Base-by-base conservation (phyloP, 1,139 yeast genomes). In the Yarrowia galli region DNA sequence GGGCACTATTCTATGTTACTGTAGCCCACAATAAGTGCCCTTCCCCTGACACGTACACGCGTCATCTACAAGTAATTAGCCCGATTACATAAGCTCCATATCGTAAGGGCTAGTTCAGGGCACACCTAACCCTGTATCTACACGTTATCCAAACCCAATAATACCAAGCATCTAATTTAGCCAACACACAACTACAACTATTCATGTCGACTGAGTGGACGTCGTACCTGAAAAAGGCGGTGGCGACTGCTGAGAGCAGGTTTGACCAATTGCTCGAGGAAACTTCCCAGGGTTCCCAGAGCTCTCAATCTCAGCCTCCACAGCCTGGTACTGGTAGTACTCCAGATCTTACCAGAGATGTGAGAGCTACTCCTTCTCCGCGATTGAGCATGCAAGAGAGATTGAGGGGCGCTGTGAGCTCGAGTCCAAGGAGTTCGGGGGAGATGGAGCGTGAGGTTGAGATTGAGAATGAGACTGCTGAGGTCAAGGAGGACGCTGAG, bases 191-290 rank as follows among this genome's bases (percentile, higher is more conserved):
- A 20, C 4, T 13, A 58, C 7, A 2, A 28, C 10, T 28, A 28
- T 10, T 28, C 32, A 58, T 58, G 64, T 58, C 64, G 28, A 42
- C 40, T 8, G 64, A 58, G 40, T 58, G 64, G 64, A 58, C 64
- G 49, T 58, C 64, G 51, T 58, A 58, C 64, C 28, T 58, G 64
- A 58, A 58, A 16, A 58, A 58, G 22, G 64, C 64, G 32, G 64
- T 58, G 22, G 64, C 64, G 10, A 43, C 64, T 9, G 64, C 64
- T 1, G 64, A 58, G 51, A 58, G 51, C 40, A 28, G 64, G 28
- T 58, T 58, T 32, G 64, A 58, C 51, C 64, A 58, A 43, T 58
- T 58, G 51, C 36, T 58, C 18, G 64, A 58, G 40, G 64, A 58
- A 15, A 58, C 64, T 9, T 40, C 63, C 1, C 48, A 40, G 48